Evolutionary conservation across 1,284 basidiomycete genomes (phyloP).

Genomic region (Moniliella sp.): DNA sequence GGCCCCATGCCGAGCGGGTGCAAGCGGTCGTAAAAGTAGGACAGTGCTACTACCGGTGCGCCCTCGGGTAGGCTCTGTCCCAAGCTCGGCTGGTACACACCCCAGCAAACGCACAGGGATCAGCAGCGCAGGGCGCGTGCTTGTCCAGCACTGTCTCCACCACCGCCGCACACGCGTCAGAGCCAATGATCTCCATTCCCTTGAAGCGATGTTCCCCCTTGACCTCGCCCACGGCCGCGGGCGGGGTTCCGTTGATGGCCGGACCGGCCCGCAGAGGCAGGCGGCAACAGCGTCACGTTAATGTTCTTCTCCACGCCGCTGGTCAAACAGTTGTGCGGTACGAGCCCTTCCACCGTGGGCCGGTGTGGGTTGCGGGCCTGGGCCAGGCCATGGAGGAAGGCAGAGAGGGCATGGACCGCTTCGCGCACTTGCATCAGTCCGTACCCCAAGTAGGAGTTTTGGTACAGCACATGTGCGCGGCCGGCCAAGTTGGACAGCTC

Average conservation of each 20-base stretch:
- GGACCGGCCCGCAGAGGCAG: no score
- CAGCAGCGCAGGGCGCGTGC: slow-evolving; percentile 62
- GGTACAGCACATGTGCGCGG: slow-evolving; percentile 22
- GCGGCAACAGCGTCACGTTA: slow-evolving; percentile 50
- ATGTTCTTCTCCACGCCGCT: slow-evolving; percentile 47
- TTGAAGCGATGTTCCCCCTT: slow-evolving; percentile 15
- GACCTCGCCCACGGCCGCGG: slow-evolving; percentile 38
- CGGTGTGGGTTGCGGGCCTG: slow-evolving; percentile 3
- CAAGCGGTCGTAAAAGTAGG: slow-evolving; percentile 91
- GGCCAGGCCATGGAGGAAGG: slow-evolving; percentile 51
- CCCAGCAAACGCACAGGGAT: slow-evolving; percentile 84
- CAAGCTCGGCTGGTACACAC: slow-evolving; percentile 90
- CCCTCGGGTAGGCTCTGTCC: slow-evolving; percentile 55
- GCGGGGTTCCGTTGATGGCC: no score
- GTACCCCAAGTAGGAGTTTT: slow-evolving; percentile 49
- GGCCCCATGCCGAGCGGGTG: slow-evolving; percentile 47
- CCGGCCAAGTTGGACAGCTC: slow-evolving; percentile 40
- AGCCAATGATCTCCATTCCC: slow-evolving; percentile 46
- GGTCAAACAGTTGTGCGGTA: slow-evolving; percentile 63
- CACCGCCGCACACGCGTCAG: slow-evolving; percentile 62
- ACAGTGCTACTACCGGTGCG: slow-evolving; percentile 37
- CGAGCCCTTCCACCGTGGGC: no score
- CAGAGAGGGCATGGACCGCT: slow-evolving; percentile 67
- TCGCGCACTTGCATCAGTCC: slow-evolving; percentile 73
- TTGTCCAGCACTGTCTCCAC: slow-evolving; percentile 85